A percentile compares a stretch with the other conserved stretches of the same genome.
Conservation (phyloP, 345 rosid genomes). For the Microthlaspi erraticum region DNA sequence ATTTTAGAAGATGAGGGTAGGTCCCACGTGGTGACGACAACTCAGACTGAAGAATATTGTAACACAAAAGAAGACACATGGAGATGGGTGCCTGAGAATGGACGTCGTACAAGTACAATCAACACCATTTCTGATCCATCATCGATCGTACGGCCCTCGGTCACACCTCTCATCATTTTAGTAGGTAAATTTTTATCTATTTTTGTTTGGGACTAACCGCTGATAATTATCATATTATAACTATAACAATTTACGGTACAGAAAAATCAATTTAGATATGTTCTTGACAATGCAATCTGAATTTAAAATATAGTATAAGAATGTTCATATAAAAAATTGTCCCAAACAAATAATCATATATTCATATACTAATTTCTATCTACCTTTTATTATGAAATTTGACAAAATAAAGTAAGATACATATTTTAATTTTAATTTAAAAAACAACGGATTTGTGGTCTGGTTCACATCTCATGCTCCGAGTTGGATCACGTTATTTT, state of each 20-base stretch:
- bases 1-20: constrained; percentile 14
- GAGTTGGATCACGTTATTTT: constrained; percentile 34
- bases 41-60: constrained; percentile 15
- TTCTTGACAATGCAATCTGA: neutral
- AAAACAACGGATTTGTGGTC: neutral
- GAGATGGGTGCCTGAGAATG: constrained; percentile 23
- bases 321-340: neutral
- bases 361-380: neutral
- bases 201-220: no score
- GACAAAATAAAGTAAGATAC: neutral
- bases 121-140: constrained; percentile 2
- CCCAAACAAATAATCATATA: constrained; percentile 1
- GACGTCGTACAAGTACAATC: constrained; percentile 18
- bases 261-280: no score
- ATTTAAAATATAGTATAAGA: neutral
- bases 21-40: constrained; percentile 19
- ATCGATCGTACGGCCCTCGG: constrained; percentile 22
- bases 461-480: constrained; percentile 19
- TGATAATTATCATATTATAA: no score
- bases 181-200: no score
- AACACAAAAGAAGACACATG: constrained; percentile 18
- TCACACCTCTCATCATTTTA: constrained; percentile 24
- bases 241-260: no score
- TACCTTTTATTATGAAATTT: neutral
- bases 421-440: neutral